Evolutionary conservation across 2,329 filamentous ascomycete species (phyloP).

Genomic region (Pseudocercospora fuligena): DNA sequence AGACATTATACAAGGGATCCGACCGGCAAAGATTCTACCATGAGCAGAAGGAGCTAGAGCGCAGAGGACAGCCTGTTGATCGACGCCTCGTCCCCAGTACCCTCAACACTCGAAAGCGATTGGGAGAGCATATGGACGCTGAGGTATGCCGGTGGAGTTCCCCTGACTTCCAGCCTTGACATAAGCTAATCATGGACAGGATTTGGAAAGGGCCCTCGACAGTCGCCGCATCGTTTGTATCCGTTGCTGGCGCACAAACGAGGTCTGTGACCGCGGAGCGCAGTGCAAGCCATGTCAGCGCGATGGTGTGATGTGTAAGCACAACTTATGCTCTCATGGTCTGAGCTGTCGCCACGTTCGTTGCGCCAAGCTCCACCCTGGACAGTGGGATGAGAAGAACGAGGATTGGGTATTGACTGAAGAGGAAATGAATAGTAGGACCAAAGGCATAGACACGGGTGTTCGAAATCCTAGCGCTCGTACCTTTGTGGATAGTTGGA

Average conservation of each 20-base stretch:
- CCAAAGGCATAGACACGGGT: background rate
- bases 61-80: too few species aligned
- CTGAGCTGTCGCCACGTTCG: background rate
- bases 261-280: background rate
- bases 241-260: background rate
- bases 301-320: background rate
- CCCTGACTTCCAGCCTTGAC: too few species aligned
- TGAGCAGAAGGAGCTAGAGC: too few species aligned
- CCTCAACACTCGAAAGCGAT: too few species aligned
- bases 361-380: background rate
- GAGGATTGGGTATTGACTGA: background rate
- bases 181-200: too few species aligned
- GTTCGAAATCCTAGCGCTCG: fast-evolving
- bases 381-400: background rate
- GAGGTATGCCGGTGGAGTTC: too few species aligned
- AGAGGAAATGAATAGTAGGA: background rate
- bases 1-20: too few species aligned
- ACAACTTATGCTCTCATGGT: background rate
- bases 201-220: too few species aligned
- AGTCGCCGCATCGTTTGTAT: background rate
- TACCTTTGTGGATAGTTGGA: background rate
- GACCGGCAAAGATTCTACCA: too few species aligned
- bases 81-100: too few species aligned
- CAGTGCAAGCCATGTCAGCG: background rate
- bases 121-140: too few species aligned